These are phyloP conservation scores for Dictyostelium brefeldianum DNA, from an alignment of 78 protist species.

Conservation along the genomic window DNA sequence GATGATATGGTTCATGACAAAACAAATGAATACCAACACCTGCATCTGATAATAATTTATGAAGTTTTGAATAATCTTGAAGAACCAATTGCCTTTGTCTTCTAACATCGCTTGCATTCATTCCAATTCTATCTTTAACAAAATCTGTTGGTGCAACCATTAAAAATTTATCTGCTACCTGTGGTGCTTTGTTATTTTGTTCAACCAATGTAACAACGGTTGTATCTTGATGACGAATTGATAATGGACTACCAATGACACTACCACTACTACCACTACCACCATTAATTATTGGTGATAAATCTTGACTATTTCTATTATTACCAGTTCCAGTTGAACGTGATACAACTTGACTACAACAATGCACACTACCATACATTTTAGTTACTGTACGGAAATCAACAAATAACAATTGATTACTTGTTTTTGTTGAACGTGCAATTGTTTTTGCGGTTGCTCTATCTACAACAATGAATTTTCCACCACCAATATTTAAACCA, in stretches of 20 bases:
- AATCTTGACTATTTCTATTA: background rate
- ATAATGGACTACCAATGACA: background rate
- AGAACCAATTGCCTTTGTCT: conserved; percentile 49
- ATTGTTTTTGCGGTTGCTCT: conserved; percentile 85
- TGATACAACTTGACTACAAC: conserved; percentile 90
- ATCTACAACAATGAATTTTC: conserved; percentile 87
- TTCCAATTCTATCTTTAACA: conserved; percentile 43
- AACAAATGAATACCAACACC: conserved; percentile 66
- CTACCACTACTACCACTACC: background rate
- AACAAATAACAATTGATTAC: conserved; percentile 61
- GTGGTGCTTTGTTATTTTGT: background rate
- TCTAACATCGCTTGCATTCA: conserved; percentile 44
- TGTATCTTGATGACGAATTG: background rate
- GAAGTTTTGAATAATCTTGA: conserved; percentile 50
- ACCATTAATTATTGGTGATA: background rate
- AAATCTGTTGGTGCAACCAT: conserved; percentile 83
- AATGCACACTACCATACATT: conserved; percentile 95
- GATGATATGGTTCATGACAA: conserved; percentile 72
- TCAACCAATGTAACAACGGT: no score
- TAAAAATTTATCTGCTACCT: conserved; percentile 24
- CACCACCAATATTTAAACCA: conserved; percentile 92
- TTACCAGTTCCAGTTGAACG: background rate
- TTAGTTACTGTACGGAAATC: conserved; percentile 89
- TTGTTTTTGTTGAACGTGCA: conserved; percentile 45
- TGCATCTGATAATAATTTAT: background rate